Percentiles rank a stretch among this genome's conserved stretches.
Conservation (phyloP, 1,284 basidiomycete species). For the Apiotrichum laibachii region DNA sequence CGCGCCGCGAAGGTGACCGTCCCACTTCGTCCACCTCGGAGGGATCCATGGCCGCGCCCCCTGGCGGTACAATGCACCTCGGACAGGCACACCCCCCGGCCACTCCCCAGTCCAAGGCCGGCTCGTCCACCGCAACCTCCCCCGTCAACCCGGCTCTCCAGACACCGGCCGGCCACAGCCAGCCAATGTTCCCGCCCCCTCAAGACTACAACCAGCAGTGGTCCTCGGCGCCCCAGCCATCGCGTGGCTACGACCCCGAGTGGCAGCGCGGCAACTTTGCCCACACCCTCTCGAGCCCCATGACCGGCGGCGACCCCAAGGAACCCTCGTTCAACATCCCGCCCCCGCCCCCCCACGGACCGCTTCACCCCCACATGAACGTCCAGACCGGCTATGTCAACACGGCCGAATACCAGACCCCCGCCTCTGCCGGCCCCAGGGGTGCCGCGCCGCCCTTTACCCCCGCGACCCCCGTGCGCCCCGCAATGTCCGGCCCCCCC, state of each 20-base stretch:
- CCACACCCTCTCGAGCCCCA: conserved; percentile 12
- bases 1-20: conserved; percentile 7
- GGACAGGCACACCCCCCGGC: conserved; percentile 4
- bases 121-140: conserved; percentile 11
- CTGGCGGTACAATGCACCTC: conserved; percentile 1
- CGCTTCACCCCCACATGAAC: neutral
- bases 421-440: neutral
- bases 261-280: conserved; percentile 9
- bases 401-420: neutral
- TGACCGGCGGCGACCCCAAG: neutral
- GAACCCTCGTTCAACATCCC: neutral
- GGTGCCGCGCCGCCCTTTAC: neutral
- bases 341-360: conserved; percentile 1
- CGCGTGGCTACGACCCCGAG: conserved; percentile 10
- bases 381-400: conserved; percentile 1
- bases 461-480: conserved; percentile 4
- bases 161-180: conserved; percentile 12
- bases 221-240: conserved; percentile 7
- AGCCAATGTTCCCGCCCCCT: conserved; percentile 10
- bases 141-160: conserved; percentile 19
- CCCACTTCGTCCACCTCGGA: conserved; percentile 1
- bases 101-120: neutral
- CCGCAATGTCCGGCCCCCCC: neutral
- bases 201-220: conserved; percentile 8
- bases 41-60: neutral